Base-by-base conservation (phyloP, 306 rosid genomes). In the Abrus precatorius region DNA sequence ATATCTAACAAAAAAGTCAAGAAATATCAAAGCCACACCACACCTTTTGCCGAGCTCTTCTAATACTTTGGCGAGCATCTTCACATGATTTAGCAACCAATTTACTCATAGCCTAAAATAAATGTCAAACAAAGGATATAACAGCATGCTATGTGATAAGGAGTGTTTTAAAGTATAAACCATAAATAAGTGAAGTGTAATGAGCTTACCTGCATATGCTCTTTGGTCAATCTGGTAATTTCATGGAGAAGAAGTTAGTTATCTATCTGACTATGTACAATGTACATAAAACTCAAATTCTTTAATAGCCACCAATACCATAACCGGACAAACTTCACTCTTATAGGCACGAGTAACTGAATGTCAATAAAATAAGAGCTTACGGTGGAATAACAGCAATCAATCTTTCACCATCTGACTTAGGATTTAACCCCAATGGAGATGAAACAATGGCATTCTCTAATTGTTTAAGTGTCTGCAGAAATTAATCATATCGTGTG, bases 31-130 rank as follows among this genome's bases (percentile, higher is more conserved):
- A 67, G 73, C 48, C 69, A 75, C 32, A 59, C 59, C 27, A 67
- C 72, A 95, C 99, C 99, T 88, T 93, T 86, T 95, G 99, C 53
- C 99, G 88, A 71, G 92, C 96, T 84, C 97, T 86, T 87, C 99
- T 84, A 78, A 93, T 88, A 69, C 98, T 95, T 87, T 87, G 97
- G 8, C 90, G 86, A 81, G 95, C 79, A 86, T 95, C 98, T 83
- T 95, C 98, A 70, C 94, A 89, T 36, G 92, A 90, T 88, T 95
- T 95, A 80, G 91, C 76, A 78, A 89, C 90, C 86, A 95, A 57
- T 85, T 93, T 91, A 86, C 82, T 87, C 70, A 95, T 84, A 49
- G 97, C 97, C 99, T 93, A 77, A 60, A 77, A 74, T 28, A 75
- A 67, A 81, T 74, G 60, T 56, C 71, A 75, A 85, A 36, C 34